These are phyloP conservation scores for Nigrospora osmanthi DNA, from an alignment of 2,329 filamentous ascomycete species.

Conservation along the genomic window DNA sequence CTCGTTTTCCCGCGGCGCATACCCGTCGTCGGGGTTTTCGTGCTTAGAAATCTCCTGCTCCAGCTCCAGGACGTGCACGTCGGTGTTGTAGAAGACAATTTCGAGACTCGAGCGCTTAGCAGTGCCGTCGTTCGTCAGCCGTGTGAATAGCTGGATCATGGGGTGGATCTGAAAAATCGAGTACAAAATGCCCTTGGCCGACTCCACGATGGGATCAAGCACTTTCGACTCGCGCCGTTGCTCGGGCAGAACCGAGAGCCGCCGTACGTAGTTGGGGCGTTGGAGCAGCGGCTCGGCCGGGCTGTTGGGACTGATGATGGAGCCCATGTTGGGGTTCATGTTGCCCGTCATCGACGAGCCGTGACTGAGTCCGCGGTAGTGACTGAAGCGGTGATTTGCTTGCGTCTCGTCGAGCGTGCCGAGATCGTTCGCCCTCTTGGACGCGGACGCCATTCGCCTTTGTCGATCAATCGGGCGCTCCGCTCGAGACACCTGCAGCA, in stretches of 20 bases:
- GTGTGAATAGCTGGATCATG: slow-evolving; percentile 58
- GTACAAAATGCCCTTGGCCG: slow-evolving; percentile 59
- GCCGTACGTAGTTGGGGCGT: slow-evolving; percentile 54
- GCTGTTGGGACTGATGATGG: slow-evolving; percentile 47
- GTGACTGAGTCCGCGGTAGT: slow-evolving; percentile 59
- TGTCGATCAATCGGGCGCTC: slow-evolving; percentile 48
- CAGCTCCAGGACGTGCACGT: slow-evolving; percentile 57
- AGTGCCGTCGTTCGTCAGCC: slow-evolving; percentile 52
- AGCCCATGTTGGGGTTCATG: slow-evolving; percentile 21
- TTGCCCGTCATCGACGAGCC: slow-evolving; percentile 59
- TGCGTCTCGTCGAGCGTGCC: slow-evolving; percentile 56
- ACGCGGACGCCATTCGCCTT: slow-evolving; percentile 57
- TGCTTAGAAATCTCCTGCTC: slow-evolving; percentile 59
- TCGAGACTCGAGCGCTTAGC: slow-evolving; percentile 57
- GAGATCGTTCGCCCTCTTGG: slow-evolving; percentile 51
- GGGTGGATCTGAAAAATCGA: slow-evolving; percentile 62
- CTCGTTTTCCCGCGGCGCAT: slow-evolving; percentile 48
- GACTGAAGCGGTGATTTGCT: slow-evolving; percentile 57
- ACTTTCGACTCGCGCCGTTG: slow-evolving; percentile 53
- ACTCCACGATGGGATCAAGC: slow-evolving; percentile 54
- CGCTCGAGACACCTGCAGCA: slow-evolving; percentile 38
- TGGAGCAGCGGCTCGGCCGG: slow-evolving; percentile 50
- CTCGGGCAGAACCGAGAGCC: slow-evolving; percentile 56
- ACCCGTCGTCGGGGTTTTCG: slow-evolving; percentile 40
- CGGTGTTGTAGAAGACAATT: slow-evolving; percentile 61